These are phyloP conservation scores for Canavalia ensiformis DNA, from an alignment of 306 rosid genomes.

Conservation along the genomic window DNA sequence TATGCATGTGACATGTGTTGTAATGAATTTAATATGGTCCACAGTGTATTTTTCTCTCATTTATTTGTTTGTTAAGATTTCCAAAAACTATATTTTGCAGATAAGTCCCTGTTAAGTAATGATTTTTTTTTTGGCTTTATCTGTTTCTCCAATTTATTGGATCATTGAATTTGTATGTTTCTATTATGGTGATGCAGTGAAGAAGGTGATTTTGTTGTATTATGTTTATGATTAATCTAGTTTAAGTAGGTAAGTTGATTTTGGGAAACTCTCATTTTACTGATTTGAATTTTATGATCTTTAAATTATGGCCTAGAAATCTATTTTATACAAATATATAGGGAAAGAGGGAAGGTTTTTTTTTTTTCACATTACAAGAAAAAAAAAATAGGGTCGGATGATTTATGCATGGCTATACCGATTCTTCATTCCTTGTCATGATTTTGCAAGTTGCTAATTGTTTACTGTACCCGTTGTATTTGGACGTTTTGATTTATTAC, in stretches of 20 bases:
- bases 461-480: slow-evolving; percentile 37
- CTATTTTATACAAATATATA: not conserved
- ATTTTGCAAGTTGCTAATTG: not conserved
- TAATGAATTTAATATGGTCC: too few species aligned
- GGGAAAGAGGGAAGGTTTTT: slow-evolving; percentile 9
- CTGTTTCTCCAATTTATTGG: not conserved
- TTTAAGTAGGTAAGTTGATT: not conserved
- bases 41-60: too few species aligned
- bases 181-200: not conserved
- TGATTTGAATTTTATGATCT: slow-evolving; percentile 10
- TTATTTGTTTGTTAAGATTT: too few species aligned
- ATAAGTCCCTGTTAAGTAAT: not conserved
- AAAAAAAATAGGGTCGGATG: slow-evolving; percentile 3
- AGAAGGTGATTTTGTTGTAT: not conserved
- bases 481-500: not conserved
- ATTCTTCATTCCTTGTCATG: not conserved
- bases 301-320: not conserved
- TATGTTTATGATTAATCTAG: slow-evolving; percentile 15
- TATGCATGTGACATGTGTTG: too few species aligned
- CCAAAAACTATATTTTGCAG: too few species aligned
- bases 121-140: not conserved
- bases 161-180: not conserved
- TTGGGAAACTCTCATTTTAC: slow-evolving; percentile 1
- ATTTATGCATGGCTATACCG: not conserved
- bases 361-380: not conserved